Evolutionary conservation across 495 filamentous ascomycete species (phyloP), one percentile per base, ranked within the genome.

Genomic region (Neurospora sp.): DNA sequence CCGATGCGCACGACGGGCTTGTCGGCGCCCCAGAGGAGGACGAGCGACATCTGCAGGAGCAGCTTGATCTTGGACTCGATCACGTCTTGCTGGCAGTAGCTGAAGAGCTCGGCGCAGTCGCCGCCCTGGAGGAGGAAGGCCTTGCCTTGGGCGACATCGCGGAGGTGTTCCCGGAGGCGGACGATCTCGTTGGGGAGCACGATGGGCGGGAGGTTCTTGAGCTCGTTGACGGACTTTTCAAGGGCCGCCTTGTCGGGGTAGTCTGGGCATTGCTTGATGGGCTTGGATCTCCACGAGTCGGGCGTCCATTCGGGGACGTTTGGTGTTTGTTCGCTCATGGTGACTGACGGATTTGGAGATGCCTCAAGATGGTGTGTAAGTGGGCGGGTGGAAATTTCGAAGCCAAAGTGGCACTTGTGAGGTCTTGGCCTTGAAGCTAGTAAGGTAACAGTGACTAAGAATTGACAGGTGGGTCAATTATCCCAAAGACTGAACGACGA

Each of bases 61-160:
- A 98, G 89, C 82, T 98, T 98, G 81, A 98, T 93, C 85, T 98
- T 98, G 39, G 93, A 90, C 79, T 98, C 93, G 75, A 99, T 97
- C 76, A 92, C 92, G 41, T 87, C 85, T 78, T 93, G 90, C 77
- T 93, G 89, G 81, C 96, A 99, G 86, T 99, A 99, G 82, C 95
- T 93, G 77, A 99, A 99, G 7, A 99, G 85, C 84, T 99, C 96
- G 6, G 96, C 96, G 78, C 96, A 99, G 82, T 99, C 96, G 70
- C 94, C 96, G 70, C 96, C 96, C 84, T 99, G 96, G 14, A 99
- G 88, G 12, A 99, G 88, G 79, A 99, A 98, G 14, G 95, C 93
- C 72, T 97, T 93, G 45, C 96, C 96, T 39, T 93, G 85, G 3
- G 96, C 96, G 3, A 96, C 96, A 83, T 98, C 93, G 59, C 87